Evolutionary conservation across 2,329 filamentous ascomycete species (phyloP).

Genomic region (Botrytis sinoallii): DNA sequence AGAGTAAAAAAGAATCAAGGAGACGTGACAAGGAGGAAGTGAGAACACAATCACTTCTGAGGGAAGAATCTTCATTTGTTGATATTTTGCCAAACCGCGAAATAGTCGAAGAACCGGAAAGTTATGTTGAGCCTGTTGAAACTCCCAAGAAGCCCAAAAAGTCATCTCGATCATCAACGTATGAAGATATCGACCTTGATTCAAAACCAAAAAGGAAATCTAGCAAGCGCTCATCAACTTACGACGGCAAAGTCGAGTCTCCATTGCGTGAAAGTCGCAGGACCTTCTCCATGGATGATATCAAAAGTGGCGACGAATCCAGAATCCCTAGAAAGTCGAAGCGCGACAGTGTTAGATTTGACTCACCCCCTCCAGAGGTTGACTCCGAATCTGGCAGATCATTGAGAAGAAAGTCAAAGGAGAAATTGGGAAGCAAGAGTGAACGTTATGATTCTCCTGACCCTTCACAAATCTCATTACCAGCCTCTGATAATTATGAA

Average conservation of each 20-base stretch:
- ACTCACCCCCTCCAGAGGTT: conserved; percentile 25
- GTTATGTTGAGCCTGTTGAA: conserved; percentile 33
- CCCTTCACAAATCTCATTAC: conserved; percentile 34
- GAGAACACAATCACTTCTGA: conserved; percentile 36
- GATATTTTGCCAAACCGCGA: conserved; percentile 23
- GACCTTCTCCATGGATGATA: conserved; percentile 36
- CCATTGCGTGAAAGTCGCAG: conserved; percentile 28
- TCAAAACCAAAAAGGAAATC: conserved; percentile 31
- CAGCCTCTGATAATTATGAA: conserved; percentile 33
- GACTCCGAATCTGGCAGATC: conserved; percentile 28
- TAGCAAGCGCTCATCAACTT: conserved; percentile 32
- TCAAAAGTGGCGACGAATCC: conserved; percentile 38
- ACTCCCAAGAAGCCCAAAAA: conserved; percentile 34
- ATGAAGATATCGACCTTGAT: conserved; percentile 20
- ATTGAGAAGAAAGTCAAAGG: conserved; percentile 30
- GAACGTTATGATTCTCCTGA: conserved; percentile 33
- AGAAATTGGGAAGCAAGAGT: conserved; percentile 30
- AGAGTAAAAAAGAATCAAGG: conserved; percentile 51
- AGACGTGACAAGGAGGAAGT: conserved; percentile 46
- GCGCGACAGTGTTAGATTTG: conserved; percentile 34
- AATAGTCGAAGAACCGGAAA: conserved; percentile 35
- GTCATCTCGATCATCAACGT: conserved; percentile 35
- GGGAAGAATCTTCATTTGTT: conserved; percentile 30
- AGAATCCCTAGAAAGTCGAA: conserved; percentile 41
- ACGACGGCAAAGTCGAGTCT: conserved; percentile 41